These are phyloP conservation scores for Silene latifolia DNA, from an alignment of 148 eudicot species.

Conservation along the genomic window DNA sequence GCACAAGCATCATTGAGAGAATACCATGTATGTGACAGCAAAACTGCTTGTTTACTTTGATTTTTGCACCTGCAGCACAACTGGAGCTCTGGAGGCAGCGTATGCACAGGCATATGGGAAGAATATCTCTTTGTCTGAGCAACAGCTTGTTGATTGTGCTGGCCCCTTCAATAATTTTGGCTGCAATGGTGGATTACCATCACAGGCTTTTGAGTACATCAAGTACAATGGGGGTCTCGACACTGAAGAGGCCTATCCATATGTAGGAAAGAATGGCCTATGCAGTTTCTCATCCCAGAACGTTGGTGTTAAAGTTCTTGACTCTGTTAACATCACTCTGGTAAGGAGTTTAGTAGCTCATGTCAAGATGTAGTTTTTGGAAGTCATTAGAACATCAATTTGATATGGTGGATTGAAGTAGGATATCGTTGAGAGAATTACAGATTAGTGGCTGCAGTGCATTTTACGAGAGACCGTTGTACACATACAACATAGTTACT, in stretches of 20 bases:
- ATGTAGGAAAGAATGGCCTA: constrained; percentile 60
- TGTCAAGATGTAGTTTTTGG: neutral
- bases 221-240: constrained; percentile 95
- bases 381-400: neutral
- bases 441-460: neutral
- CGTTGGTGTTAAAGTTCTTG: constrained; percentile 64
- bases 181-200: constrained; percentile 93
- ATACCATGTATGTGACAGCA: neutral
- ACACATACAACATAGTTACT: neutral
- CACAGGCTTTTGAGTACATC: constrained; percentile 95
- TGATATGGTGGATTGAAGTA: neutral
- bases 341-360: constrained; percentile 35
- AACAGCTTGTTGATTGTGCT: constrained; percentile 99
- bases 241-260: constrained; percentile 90
- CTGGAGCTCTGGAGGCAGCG: constrained; percentile 98
- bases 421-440: neutral
- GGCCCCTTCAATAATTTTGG: constrained; percentile 74
- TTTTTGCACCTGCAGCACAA: constrained; percentile 52
- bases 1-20: neutral
- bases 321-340: constrained; percentile 84
- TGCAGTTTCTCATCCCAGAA: constrained; percentile 73
- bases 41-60: neutral
- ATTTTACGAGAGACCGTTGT: neutral
- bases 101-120: constrained; percentile 85
- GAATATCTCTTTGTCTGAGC: constrained; percentile 86